Evolutionary conservation across 805 yeast genomes (phyloP), one percentile per base, ranked within the genome.

Genomic region (Cyberlindnera xylosilytica): DNA sequence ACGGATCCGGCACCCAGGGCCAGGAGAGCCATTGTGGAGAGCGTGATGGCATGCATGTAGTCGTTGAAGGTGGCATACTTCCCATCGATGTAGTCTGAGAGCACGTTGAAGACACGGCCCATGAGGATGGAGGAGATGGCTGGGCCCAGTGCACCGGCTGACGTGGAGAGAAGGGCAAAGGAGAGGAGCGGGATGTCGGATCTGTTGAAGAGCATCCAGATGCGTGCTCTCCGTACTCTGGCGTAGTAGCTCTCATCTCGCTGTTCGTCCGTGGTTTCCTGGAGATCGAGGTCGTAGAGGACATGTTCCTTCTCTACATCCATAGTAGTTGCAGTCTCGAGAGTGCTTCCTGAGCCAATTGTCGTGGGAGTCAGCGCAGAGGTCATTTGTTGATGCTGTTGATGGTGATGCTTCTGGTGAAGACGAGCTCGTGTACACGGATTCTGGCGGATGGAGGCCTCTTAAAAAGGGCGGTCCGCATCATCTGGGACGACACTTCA

Each of bases 61-160:
- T 53, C 60, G 1, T 46, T 44, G 11, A 57, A 47, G 0, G 57
- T 35, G 2, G 51, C n/a, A 47, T 66, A 64, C 2, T 56, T 43
- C 0, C 74, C 74, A 3, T 44, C 28, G 6, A 65, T 55, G 30
- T 60, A 64, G 1, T 52, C 46, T 1, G 73, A 54, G 4, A 81
- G 56, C 1, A 65, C 60, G 22, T 66, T 62, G 52, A 90, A 86
- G 0, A 84, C 70, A 41, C 73, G 63, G 3, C 95, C 93, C 46
- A 83, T 75, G 12, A 89, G 53, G 3, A 86, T 69, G 0, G 95
- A 75, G 16, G 78, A 73, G 2, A 74, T 69, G 0, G 87, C 81
- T 0, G 87, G 77, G 0, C 76, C 74, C 3, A 76, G 56, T 0
- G 89, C 78, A n/a, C 79, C 68, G 1, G 72, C 49, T 9, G 69